Conservation (phyloP, 495 filamentous ascomycete species). For the Clavariopsis aquatica region DNA sequence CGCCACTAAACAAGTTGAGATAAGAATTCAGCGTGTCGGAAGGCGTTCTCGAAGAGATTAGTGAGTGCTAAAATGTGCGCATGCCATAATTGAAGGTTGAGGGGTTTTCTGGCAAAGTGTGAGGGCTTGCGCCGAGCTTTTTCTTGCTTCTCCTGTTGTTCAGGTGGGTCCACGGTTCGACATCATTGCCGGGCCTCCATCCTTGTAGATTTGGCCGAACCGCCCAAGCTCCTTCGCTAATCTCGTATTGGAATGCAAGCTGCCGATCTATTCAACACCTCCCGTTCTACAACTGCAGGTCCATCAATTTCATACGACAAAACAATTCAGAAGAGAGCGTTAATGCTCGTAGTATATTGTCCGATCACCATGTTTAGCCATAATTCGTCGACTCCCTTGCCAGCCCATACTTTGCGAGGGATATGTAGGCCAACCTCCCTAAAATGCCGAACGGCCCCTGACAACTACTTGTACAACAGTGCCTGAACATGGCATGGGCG, state of each 20-base stretch:
- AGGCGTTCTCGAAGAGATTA: neutral
- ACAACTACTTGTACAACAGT: too few relatives aligned
- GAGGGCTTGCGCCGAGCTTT: neutral
- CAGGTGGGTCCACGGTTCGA: neutral
- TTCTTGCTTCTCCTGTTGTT: neutral
- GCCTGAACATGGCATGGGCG: too few relatives aligned
- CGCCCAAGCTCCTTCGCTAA: conserved; percentile 3
- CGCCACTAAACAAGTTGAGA: neutral
- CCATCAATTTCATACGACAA: too few relatives aligned
- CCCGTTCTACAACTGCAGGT: too few relatives aligned
- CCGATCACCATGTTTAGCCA: too few relatives aligned
- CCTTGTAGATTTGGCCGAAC: neutral
- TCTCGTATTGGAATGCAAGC: neutral
- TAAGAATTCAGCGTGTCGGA: neutral
- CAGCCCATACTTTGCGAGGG: too few relatives aligned
- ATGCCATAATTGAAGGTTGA: neutral
- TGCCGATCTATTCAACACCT: too few relatives aligned
- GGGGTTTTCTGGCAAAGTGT: neutral
- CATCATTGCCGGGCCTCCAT: neutral
- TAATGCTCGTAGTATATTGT: too few relatives aligned
- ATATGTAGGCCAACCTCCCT: too few relatives aligned
- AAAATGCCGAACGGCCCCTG: too few relatives aligned
- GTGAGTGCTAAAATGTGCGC: neutral
- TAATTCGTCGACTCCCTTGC: too few relatives aligned
- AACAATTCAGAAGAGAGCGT: too few relatives aligned